phyloP scores from a whole-genome alignment of 805 yeast species.

The Geotrichum ghanense region DNA sequence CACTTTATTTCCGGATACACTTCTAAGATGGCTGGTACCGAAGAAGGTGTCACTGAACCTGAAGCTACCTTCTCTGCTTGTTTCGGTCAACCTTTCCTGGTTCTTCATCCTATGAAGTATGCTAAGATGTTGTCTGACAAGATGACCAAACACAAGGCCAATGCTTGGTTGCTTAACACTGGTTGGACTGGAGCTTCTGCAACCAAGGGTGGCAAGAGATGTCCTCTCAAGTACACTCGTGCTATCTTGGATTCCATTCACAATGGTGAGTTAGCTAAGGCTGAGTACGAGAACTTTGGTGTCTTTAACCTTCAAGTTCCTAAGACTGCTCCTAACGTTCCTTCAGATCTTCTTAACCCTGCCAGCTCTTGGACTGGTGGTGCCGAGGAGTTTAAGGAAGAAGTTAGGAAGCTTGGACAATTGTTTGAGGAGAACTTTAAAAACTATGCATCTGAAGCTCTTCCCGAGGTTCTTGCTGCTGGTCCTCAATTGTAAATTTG shows the following conservation, averaged over 20 bases:
- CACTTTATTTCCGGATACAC: constrained; percentile 98
- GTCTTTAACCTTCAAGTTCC: constrained; percentile 84
- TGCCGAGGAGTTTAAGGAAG: constrained; percentile 36
- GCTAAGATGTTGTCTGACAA: constrained; percentile 93
- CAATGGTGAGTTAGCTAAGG: constrained; percentile 74
- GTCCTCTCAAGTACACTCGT: constrained; percentile 95
- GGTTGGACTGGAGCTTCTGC: constrained; percentile 98
- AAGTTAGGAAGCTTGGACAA: constrained; percentile 56
- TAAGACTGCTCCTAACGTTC: constrained; percentile 70
- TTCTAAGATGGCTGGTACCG: constrained; percentile 99
- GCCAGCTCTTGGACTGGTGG: constrained; percentile 67
- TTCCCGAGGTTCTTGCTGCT: constrained; percentile 80
- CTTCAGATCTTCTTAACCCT: constrained; percentile 78
- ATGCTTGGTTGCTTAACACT: constrained; percentile 94
- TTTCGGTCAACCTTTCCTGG: constrained; percentile 98
- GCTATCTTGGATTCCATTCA: constrained; percentile 92
- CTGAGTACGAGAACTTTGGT: constrained; percentile 73
- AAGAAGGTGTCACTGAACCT: constrained; percentile 97
- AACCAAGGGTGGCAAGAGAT: constrained; percentile 89
- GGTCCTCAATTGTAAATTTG: constrained; percentile 64
- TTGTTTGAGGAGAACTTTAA: constrained; percentile 80
- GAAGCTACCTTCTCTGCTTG: constrained; percentile 97
- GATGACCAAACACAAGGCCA: constrained; percentile 77
- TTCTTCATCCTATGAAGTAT: constrained; percentile 94
- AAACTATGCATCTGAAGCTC: constrained; percentile 73